Evolutionary conservation across 176 grass and related monocot species (phyloP).

Genomic region (Elaeis guineensis): DNA sequence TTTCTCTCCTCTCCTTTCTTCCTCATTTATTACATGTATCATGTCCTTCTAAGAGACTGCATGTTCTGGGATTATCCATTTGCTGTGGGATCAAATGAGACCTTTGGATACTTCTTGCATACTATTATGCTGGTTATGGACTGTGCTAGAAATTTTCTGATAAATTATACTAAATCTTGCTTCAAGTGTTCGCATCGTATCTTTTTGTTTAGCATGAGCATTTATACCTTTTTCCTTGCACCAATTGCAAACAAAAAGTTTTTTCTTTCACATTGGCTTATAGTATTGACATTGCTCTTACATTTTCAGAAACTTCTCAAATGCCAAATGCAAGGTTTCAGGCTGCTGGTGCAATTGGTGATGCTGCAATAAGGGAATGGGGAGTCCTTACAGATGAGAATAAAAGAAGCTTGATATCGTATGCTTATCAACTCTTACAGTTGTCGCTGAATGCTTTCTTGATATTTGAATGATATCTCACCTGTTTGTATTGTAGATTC

Average conservation of each 20-base stretch:
- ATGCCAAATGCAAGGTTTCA: conserved; percentile 90
- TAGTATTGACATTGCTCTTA: neutral
- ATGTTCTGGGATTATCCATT: too few species aligned
- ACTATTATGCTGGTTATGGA: too few species aligned
- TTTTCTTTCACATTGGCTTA: neutral
- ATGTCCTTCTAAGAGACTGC: too few species aligned
- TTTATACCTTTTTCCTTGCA: neutral
- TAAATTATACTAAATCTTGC: neutral
- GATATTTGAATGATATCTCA: too few species aligned
- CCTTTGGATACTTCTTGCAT: too few species aligned
- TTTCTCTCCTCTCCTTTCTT: too few species aligned
- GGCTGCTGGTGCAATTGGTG: conserved; percentile 89
- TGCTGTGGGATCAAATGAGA: too few species aligned
- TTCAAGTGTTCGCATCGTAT: neutral
- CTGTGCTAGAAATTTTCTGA: too few species aligned
- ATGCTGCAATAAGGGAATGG: conserved; percentile 97
- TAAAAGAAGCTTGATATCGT: conserved; percentile 86
- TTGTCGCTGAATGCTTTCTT: conserved; percentile 4
- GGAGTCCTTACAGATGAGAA: conserved; percentile 83
- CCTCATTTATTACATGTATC: too few species aligned
- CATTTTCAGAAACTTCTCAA: conserved; percentile 63
- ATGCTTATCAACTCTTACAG: conserved; percentile 10
- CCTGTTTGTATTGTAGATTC: conserved; percentile 36
- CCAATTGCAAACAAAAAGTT: neutral
- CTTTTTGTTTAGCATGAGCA: too few species aligned